Base-by-base conservation (phyloP, 768 basidiomycete genomes). In the Scleroderma citrinum region DNA sequence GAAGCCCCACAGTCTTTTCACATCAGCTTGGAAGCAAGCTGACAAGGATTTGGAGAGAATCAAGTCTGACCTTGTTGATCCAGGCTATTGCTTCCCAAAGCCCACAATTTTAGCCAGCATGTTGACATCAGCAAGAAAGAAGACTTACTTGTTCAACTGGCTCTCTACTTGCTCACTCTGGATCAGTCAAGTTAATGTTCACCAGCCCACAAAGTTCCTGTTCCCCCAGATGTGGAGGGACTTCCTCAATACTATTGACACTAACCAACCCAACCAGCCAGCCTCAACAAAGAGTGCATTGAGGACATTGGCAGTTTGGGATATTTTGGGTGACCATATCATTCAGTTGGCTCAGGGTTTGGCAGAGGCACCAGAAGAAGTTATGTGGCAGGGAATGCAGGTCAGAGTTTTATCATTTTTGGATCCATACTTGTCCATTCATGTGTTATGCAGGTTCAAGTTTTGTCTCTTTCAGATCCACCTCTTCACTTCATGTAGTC, bases 311-410 rank as follows among this genome's bases (percentile, higher is more conserved):
- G 44, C 19, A 1, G 43, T 43, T n/a, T 0, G 29, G n/a, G 17
- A 56, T 12, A 16, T 50, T 2, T 51, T 56, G 7, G 19, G 55
- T 4, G 47, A 56, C 2, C 20, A 39, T 19, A 2, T 39, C 1
- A 17, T 49, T 19, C 2, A 59, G 52, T 32, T 54, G 61, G 23
- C 46, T 64, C 8, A 42, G 50, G 13, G n/a, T n/a, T n/a, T n/a
- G n/a, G n/a, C n/a, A n/a, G n/a, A n/a, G n/a, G n/a, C n/a, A n/a
- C n/a, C n/a, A n/a, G n/a, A n/a, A n/a, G n/a, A n/a, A n/a, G n/a
- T n/a, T n/a, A n/a, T n/a, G n/a, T n/a, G n/a, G n/a, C n/a, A n/a
- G n/a, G n/a, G n/a, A n/a, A n/a, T n/a, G n/a, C n/a, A n/a, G n/a
- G n/a, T n/a, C n/a, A n/a, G n/a, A n/a, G n/a, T n/a, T n/a, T n/a